A percentile compares a stretch with the other conserved stretches of the same genome.
These are phyloP conservation scores for Cryoendolithus antarcticus DNA, from an alignment of 2,329 filamentous ascomycete species.

Conservation along the genomic window DNA sequence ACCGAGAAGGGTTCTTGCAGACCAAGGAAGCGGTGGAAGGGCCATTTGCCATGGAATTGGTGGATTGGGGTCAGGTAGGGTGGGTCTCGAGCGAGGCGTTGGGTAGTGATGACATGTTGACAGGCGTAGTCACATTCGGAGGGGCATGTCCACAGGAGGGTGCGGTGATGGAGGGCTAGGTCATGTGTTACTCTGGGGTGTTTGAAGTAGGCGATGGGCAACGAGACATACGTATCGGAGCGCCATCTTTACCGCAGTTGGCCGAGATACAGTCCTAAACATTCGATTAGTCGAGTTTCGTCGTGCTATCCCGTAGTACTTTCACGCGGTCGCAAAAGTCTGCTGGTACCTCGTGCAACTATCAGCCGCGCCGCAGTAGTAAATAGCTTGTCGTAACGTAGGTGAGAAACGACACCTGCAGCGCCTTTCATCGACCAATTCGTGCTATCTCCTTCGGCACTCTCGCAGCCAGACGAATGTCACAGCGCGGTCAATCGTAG, in stretches of 20 bases:
- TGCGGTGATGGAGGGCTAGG: constrained; percentile 60
- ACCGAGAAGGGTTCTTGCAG: constrained; percentile 93
- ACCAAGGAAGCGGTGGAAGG: constrained; percentile 78
- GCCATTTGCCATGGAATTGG: constrained; percentile 99
- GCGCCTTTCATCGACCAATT: too few relatives aligned
- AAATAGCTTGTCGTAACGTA: too few relatives aligned
- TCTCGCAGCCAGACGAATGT: too few relatives aligned
- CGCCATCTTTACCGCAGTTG: constrained; percentile 60
- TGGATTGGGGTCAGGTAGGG: constrained; percentile 57
- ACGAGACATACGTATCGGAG: constrained; percentile 50
- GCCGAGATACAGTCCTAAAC: constrained; percentile 62
- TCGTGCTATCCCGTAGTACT: too few relatives aligned
- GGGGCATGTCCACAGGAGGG: constrained; percentile 85
- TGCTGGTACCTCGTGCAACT: too few relatives aligned
- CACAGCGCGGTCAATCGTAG: too few relatives aligned
- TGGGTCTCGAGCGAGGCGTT: constrained; percentile 52
- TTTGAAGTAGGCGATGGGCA: too few relatives aligned
- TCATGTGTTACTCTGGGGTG: too few relatives aligned
- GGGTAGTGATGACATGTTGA: constrained; percentile 77
- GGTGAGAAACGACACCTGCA: too few relatives aligned
- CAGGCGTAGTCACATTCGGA: constrained; percentile 96
- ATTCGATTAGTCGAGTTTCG: not conserved
- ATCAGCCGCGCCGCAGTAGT: too few relatives aligned
- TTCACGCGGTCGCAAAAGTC: too few relatives aligned
- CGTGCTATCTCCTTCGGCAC: too few relatives aligned